These are phyloP conservation scores for Pythium sp. DNA, from an alignment of 352 stramenopile genomes.

Conservation along the genomic window DNA sequence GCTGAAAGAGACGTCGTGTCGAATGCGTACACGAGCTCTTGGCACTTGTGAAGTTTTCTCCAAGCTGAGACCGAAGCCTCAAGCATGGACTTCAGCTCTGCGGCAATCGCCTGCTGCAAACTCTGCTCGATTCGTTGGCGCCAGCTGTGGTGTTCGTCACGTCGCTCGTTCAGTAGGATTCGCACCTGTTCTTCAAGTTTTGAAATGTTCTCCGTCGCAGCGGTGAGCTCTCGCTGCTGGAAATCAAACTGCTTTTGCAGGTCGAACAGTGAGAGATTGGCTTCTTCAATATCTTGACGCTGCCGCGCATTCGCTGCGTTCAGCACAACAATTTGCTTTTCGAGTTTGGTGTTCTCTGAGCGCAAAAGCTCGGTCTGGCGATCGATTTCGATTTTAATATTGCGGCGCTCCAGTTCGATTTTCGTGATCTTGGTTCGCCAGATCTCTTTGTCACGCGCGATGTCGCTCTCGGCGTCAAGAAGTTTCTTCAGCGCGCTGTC, in stretches of 20 bases:
- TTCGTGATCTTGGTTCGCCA: conserved; percentile 43
- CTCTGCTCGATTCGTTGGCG: conserved; percentile 27
- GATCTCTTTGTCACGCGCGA: conserved; percentile 39
- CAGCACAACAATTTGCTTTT: conserved; percentile 29
- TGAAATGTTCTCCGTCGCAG: not conserved
- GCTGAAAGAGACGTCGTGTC: conserved; percentile 12
- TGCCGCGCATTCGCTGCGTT: conserved; percentile 19
- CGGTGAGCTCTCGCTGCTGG: conserved; percentile 24
- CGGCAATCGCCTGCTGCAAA: conserved; percentile 27
- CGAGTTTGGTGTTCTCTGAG: conserved; percentile 33
- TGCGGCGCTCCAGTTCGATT: conserved; percentile 44
- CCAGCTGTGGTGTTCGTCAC: conserved; percentile 33
- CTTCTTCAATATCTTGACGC: conserved; percentile 29
- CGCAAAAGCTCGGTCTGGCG: conserved; percentile 45
- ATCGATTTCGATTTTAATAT: conserved; percentile 65
- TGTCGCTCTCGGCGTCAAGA: conserved; percentile 29
- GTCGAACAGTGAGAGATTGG: conserved; percentile 17
- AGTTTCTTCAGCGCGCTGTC: conserved; percentile 33
- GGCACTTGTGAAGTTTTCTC: conserved; percentile 30
- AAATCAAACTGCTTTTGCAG: conserved; percentile 30
- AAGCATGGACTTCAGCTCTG: conserved; percentile 31
- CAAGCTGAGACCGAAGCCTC: conserved; percentile 33
- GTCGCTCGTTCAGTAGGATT: conserved; percentile 32
- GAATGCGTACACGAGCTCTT: conserved; percentile 26
- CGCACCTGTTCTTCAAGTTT: conserved; percentile 35